A percentile compares a stretch with the other conserved stretches of the same genome.
Conservation (phyloP, 2,329 filamentous ascomycete genomes). For the Aureobasidium sp. region DNA sequence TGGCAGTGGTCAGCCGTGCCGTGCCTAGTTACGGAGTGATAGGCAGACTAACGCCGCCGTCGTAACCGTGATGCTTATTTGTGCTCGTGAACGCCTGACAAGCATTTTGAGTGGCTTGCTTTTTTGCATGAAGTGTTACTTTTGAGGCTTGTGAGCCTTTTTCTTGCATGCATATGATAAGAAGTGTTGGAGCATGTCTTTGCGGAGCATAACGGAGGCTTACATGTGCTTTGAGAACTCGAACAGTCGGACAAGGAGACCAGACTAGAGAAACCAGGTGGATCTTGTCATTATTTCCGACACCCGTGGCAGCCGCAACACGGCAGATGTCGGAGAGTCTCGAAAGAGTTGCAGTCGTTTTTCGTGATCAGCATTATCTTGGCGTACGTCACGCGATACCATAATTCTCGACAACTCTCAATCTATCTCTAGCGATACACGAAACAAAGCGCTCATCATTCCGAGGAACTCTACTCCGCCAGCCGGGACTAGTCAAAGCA, state of each 20-base stretch:
- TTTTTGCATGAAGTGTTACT: not conserved
- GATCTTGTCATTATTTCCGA: slow-evolving; percentile 8
- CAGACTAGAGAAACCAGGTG: not conserved
- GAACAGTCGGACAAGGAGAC: not conserved
- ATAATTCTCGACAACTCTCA: not conserved
- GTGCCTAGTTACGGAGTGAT: not conserved
- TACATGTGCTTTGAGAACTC: not conserved
- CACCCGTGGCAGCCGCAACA: not conserved
- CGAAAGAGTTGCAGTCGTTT: not conserved
- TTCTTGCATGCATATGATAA: not conserved
- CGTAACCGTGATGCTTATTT: slow-evolving; percentile 16
- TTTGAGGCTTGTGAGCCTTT: not conserved
- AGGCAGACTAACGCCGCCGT: slow-evolving; percentile 10
- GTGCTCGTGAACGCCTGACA: not conserved
- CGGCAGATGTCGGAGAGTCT: not conserved
- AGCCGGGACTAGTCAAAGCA: too few species aligned
- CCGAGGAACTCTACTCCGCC: too few species aligned
- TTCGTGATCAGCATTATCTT: not conserved
- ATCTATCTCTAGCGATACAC: not conserved
- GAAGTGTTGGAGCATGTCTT: too few species aligned
- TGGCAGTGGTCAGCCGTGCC: not conserved
- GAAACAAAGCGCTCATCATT: too few species aligned
- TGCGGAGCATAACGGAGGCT: too few species aligned
- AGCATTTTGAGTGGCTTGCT: slow-evolving; percentile 6
- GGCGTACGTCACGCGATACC: not conserved